Base-by-base conservation (phyloP, 768 basidiomycete genomes). In the Gelatoporia subvermispora region DNA sequence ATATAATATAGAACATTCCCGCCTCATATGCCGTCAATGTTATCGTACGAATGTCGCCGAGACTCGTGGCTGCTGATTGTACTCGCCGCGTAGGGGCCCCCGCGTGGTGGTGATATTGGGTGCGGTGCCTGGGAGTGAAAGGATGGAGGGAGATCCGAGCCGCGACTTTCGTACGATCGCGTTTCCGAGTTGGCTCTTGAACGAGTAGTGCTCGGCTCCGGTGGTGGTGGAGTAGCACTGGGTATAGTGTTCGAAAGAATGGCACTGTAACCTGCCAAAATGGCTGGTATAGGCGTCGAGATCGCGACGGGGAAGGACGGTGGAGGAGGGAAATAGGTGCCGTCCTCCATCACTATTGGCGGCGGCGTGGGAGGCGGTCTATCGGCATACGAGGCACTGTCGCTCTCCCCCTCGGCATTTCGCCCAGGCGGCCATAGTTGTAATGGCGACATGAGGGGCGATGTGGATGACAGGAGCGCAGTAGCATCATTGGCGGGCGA, bases 251-350 rank as follows among this genome's bases (percentile, higher is more conserved):
- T 10, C 24, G 49, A 48, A 1, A 53, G 9, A 8, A 56, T 51
- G n/a, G 48, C 45, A 23, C 56, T 58, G 41, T 55, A 47, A 7
- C 54, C 49, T 10, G 60, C 52, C 17, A 62, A 44, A 41, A 65
- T 55, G 8, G 60, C 59, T 8, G 62, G 59, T 20, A 59, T 55
- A 15, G 60, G 60, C 13, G 63, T 51, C n/a, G 57, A 53, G 21
- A 60, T 59, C 8, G 63, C 60, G 21, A 54, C 45, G 17, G 43
- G 43, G 53, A 64, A 64, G 15, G 60, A 54, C 1, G 63, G 63
- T 7, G 62, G 58, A 22, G 53, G 44, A 16, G 58, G 60, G 42
- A 51, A 52, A 24, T 54, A 52, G 20, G 53, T 56, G 13, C 51
- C 34, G 9, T 51, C 56, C 21, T 57, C 54, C 15, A 47, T 40